Evolutionary conservation across 2,329 filamentous ascomycete genomes (phyloP), one percentile per base, ranked within the genome.

Genomic region (Myriosclerotinia duriaeana): DNA sequence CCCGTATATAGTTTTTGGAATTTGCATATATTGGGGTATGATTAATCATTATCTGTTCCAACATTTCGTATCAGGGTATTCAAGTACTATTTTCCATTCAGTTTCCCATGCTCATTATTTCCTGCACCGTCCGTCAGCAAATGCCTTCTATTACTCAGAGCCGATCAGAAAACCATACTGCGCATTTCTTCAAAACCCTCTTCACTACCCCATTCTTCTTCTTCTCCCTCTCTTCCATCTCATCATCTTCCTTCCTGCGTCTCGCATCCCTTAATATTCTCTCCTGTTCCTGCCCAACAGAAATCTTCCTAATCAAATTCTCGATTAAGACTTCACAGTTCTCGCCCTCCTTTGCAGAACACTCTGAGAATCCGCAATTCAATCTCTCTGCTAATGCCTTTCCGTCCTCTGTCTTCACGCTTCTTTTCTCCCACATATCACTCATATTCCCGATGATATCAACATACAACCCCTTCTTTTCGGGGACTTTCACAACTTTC

Each of bases 351-450:
- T 48, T 60, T 17, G 53, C 63, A 3, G 53, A 38, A 36, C 63
- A 65, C 20, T 65, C 63, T 15, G 44, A 26, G 17, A 48, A 65
- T 4, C 54, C 63, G 12, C 42, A 58, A 9, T 59, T 40, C 22
- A 65, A 17, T 26, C 44, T 65, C 36, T 60, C 36, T 3, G 63
- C 54, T 36, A 60, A 5, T 22, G 15, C 36, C 38, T 44, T 65
- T 20, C 53, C 63, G 26, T 60, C 63, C 8, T 44, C 63, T 2
- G 44, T 36, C 34, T 36, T 48, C 8, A 65, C 63, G 6, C 36
- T 30, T 20, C 63, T 53, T 46, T 65, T 65, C 26, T 65, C 63
- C 63, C 54, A 53, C 36, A 60, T 8, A 36, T 65, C 63, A 30
- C 42, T 59, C 63, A 65, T 65, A 2, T 12, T 42, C 12, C 54